Evolutionary conservation across 2,329 filamentous ascomycete genomes (phyloP).

Genomic region (Dichotomopilus funicola): DNA sequence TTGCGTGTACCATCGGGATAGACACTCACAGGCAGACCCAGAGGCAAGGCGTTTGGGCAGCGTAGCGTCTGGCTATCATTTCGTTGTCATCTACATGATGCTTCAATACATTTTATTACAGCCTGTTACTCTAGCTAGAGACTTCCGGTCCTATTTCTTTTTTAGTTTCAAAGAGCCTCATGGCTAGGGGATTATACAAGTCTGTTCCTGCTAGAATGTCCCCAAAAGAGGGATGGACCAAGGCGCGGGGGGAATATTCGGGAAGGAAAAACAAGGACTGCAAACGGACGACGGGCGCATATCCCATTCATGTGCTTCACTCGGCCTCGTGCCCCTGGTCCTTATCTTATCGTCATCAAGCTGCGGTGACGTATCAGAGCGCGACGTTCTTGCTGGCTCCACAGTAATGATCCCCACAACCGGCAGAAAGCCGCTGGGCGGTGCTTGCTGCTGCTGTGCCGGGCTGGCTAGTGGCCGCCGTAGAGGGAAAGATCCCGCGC

Average conservation of each 20-base stretch:
- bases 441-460: constrained; percentile 8
- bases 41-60: constrained; percentile 5
- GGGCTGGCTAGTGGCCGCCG: neutral
- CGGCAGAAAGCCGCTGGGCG: constrained; percentile 12
- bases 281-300: neutral
- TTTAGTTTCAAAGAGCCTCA: no score
- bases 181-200: no score
- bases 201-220: no score
- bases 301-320: neutral
- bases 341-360: constrained; percentile 23
- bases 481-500: constrained; percentile 2
- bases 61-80: neutral
- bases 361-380: constrained; percentile 22
- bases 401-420: constrained; percentile 10
- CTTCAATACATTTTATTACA: neutral
- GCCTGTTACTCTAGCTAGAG: no score
- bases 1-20: neutral
- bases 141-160: no score
- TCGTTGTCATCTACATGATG: neutral
- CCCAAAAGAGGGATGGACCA: no score
- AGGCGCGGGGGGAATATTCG: no score
- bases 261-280: neutral
- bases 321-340: neutral
- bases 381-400: constrained; percentile 5
- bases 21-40: neutral